Percentiles rank a stretch among this genome's conserved stretches.
phyloP scores from a whole-genome alignment of 2,329 filamentous ascomycete species.

The Arthrinium phaeospermum region DNA sequence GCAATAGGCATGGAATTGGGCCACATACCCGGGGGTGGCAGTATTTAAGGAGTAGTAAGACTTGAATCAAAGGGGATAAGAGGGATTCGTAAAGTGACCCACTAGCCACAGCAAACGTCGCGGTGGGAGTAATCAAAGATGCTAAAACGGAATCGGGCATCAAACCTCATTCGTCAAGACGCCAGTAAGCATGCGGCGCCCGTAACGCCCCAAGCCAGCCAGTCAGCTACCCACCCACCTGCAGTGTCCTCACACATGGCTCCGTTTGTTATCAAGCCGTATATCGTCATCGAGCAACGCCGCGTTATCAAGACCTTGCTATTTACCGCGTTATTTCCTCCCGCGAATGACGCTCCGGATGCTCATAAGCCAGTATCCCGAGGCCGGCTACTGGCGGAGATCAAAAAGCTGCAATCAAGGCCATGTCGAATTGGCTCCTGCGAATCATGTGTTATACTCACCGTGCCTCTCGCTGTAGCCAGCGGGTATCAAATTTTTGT shows the following conservation, averaged over 20 bases:
- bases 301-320: neutral
- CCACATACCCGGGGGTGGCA: neutral
- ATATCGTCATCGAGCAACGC: neutral
- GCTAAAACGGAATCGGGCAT: neutral
- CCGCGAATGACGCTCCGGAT: neutral
- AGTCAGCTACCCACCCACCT: neutral
- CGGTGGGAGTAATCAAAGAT: neutral
- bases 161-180: conserved; percentile 2
- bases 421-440: neutral
- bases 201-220: neutral
- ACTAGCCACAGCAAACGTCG: neutral
- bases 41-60: neutral
- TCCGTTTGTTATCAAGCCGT: neutral
- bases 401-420: neutral
- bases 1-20: neutral
- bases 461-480: neutral
- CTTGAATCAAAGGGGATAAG: neutral
- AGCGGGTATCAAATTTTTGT: conserved; percentile 1
- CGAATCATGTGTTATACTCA: neutral
- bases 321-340: neutral
- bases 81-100: neutral
- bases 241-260: neutral
- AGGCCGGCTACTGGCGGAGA: neutral
- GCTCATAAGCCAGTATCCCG: too few relatives aligned
- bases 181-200: neutral